Evolutionary conservation across 2,329 filamentous ascomycete genomes (phyloP).

Genomic region (Apiospora koreana): DNA sequence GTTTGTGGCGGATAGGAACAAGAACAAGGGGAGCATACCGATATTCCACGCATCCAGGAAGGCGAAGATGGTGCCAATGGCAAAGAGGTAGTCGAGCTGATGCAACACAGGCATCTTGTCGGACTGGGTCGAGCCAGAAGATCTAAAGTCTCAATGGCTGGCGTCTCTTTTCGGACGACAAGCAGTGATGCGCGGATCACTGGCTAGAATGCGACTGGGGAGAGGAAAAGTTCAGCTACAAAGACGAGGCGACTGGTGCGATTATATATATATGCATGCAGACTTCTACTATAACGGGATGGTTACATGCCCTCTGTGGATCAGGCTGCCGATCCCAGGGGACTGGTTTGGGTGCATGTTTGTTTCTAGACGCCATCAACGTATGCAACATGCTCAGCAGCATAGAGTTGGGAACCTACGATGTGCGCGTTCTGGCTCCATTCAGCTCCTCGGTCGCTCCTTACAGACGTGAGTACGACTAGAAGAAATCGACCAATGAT

Average conservation of each 20-base stretch:
- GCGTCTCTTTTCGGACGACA: neutral
- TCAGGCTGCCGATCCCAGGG: neutral
- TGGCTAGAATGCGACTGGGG: neutral
- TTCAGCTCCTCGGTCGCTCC: neutral
- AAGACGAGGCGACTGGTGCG: neutral
- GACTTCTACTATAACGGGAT: neutral
- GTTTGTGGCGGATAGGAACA: neutral
- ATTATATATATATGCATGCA: neutral
- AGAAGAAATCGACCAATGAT: neutral
- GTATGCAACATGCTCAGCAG: neutral
- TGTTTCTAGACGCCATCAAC: neutral
- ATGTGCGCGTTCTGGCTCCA: neutral
- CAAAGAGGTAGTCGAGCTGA: slow-evolving; percentile 65
- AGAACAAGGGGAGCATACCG: slow-evolving; percentile 38
- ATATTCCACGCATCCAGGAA: slow-evolving; percentile 69
- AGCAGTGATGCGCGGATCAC: neutral
- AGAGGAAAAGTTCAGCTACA: neutral
- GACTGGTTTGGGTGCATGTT: neutral
- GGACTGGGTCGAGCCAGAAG: neutral
- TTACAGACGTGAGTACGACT: neutral
- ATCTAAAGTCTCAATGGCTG: neutral
- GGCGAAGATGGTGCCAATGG: slow-evolving; percentile 65
- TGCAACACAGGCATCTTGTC: slow-evolving; percentile 35
- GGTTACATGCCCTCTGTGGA: neutral
- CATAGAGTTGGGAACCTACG: neutral